These are phyloP conservation scores for Pinus taeda DNA, from an alignment of 75 land plant genomes.

Conservation along the genomic window DNA sequence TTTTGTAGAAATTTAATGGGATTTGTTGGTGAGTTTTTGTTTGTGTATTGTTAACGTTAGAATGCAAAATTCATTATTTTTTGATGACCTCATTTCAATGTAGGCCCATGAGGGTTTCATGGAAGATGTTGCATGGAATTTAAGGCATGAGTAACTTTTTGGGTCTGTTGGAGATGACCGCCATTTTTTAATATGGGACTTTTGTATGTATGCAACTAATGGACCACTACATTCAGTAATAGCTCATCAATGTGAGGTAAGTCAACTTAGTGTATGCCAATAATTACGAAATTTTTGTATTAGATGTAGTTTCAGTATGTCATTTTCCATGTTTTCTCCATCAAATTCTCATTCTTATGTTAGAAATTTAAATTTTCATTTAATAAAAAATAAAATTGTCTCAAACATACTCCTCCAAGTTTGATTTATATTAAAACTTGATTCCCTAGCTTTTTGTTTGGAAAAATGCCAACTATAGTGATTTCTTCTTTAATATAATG, in stretches of 20 bases:
- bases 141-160: slow-evolving; percentile 73
- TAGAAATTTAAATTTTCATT: no score
- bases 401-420: no score
- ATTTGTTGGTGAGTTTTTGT: background rate
- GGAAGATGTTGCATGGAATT: slow-evolving; percentile 96
- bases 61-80: background rate
- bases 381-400: no score
- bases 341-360: no score
- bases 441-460: no score
- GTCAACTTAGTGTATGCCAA: background rate
- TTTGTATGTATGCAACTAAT: slow-evolving; percentile 34
- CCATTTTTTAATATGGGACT: slow-evolving; percentile 82
- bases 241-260: slow-evolving; percentile 87
- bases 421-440: no score
- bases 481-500: no score
- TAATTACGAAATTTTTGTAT: background rate
- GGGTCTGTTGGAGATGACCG: slow-evolving; percentile 94
- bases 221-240: slow-evolving; percentile 58
- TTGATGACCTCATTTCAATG: background rate
- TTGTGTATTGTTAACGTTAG: background rate
- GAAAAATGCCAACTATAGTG: no score
- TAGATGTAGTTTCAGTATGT: background rate
- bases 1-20: background rate
- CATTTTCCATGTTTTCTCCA: background rate
- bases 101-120: slow-evolving; percentile 85